Evolutionary conservation across 2,329 filamentous ascomycete genomes (phyloP).

Genomic region (Aureobasidium sp.): DNA sequence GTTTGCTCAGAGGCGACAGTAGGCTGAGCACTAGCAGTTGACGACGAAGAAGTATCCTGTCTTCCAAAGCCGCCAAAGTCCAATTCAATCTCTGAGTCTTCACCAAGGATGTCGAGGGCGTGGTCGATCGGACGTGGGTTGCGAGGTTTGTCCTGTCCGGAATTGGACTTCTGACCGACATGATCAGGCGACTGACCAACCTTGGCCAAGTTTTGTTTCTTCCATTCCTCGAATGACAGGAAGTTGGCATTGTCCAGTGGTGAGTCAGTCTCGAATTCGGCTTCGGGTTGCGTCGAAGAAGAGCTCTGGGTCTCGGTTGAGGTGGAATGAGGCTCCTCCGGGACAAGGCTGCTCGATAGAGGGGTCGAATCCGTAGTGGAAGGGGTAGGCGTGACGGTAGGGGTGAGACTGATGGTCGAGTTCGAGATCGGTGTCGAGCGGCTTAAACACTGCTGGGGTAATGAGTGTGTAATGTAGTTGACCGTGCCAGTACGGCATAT

Average conservation of each 20-base stretch:
- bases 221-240: conserved; percentile 98
- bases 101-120: conserved; percentile 70
- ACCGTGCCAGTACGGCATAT: conserved; percentile 53
- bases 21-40: conserved; percentile 7
- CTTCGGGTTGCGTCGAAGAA: conserved; percentile 24
- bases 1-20: conserved; percentile 19
- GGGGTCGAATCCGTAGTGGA: neutral
- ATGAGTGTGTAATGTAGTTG: conserved; percentile 72
- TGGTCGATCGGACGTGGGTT: conserved; percentile 51
- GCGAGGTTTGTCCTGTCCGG: conserved; percentile 38
- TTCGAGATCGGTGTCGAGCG: conserved; percentile 31
- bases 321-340: neutral
- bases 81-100: conserved; percentile 78
- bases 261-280: conserved; percentile 54
- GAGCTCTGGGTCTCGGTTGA: neutral
- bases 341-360: neutral
- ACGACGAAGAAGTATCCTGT: neutral
- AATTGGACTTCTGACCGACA: conserved; percentile 44
- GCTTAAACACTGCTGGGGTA: conserved; percentile 67
- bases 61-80: conserved; percentile 58
- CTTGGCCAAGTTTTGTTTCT: conserved; percentile 81
- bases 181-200: conserved; percentile 69
- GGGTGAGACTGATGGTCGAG: neutral
- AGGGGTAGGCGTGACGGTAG: conserved; percentile 1
- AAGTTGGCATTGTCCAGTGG: conserved; percentile 70